These are phyloP conservation scores for Colletotrichum sp. DNA, from an alignment of 2,329 filamentous ascomycete species.

Conservation along the genomic window DNA sequence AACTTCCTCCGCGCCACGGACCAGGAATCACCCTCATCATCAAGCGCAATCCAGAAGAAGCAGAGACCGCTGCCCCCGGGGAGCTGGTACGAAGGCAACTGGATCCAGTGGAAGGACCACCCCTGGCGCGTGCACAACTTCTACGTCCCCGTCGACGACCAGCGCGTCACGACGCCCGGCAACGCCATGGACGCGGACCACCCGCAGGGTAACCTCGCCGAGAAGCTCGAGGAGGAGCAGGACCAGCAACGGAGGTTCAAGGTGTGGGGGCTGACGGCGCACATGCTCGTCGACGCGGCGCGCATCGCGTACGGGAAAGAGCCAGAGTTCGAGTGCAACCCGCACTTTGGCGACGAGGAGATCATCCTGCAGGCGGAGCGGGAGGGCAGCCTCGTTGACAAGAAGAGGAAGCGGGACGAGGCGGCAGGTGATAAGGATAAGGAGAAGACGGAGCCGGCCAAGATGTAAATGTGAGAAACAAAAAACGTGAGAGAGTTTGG, in stretches of 20 bases:
- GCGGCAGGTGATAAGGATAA: slow-evolving; percentile 16
- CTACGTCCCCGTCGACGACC: slow-evolving; percentile 79
- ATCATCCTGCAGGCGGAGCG: slow-evolving; percentile 52
- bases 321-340: slow-evolving; percentile 80
- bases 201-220: slow-evolving; percentile 48
- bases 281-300: slow-evolving; percentile 88
- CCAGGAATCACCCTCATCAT: slow-evolving; percentile 42
- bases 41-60: slow-evolving; percentile 6
- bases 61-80: slow-evolving; percentile 50
- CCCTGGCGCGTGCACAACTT: slow-evolving; percentile 93
- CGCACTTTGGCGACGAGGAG: slow-evolving; percentile 55
- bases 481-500: neutral
- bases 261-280: slow-evolving; percentile 94
- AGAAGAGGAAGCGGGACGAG: slow-evolving; percentile 36
- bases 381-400: slow-evolving; percentile 51
- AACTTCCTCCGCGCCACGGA: slow-evolving; percentile 75
- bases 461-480: neutral
- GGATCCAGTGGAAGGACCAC: slow-evolving; percentile 79
- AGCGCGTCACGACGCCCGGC: slow-evolving; percentile 68
- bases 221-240: slow-evolving; percentile 51
- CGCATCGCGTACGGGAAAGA: slow-evolving; percentile 81
- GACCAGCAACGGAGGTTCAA: slow-evolving; percentile 56
- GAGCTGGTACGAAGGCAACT: slow-evolving; percentile 84
- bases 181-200: slow-evolving; percentile 29
- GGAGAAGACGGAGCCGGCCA: slow-evolving; percentile 22